phyloP scores from a whole-genome alignment of 495 filamentous ascomycete species.

The Penicillium samsonianum region DNA sequence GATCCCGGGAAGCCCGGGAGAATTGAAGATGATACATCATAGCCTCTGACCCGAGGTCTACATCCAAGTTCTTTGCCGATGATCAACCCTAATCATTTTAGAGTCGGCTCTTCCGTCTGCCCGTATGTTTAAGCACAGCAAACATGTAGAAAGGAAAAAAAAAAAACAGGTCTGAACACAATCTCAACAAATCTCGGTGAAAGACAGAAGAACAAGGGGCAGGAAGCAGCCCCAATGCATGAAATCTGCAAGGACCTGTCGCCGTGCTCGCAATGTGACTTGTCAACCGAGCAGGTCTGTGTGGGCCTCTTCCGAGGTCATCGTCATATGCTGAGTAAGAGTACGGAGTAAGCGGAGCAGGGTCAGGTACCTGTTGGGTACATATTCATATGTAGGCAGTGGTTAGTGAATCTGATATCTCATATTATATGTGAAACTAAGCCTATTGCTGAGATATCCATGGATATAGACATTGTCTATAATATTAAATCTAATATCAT shows the following conservation, averaged over 20 bases:
- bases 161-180: neutral
- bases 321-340: conserved; percentile 24
- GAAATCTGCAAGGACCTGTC: conserved; percentile 43
- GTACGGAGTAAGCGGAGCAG: neutral
- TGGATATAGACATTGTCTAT: no score
- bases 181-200: neutral
- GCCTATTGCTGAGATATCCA: no score
- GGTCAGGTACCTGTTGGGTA: conserved; percentile 8
- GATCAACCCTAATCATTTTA: neutral
- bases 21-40: conserved; percentile 7
- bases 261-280: conserved; percentile 39
- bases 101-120: neutral
- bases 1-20: conserved; percentile 16
- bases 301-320: conserved; percentile 23
- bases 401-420: neutral
- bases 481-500: neutral
- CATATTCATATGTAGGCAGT: neutral
- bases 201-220: conserved; percentile 15
- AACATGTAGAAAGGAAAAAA: neutral
- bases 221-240: conserved; percentile 20
- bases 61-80: conserved; percentile 4
- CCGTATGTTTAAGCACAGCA: neutral
- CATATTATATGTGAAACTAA: neutral
- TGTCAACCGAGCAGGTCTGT: conserved; percentile 24
- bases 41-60: conserved; percentile 1